Evolutionary conservation across 805 yeast genomes (phyloP).

Genomic region (Nakazawaea ernobii): DNA sequence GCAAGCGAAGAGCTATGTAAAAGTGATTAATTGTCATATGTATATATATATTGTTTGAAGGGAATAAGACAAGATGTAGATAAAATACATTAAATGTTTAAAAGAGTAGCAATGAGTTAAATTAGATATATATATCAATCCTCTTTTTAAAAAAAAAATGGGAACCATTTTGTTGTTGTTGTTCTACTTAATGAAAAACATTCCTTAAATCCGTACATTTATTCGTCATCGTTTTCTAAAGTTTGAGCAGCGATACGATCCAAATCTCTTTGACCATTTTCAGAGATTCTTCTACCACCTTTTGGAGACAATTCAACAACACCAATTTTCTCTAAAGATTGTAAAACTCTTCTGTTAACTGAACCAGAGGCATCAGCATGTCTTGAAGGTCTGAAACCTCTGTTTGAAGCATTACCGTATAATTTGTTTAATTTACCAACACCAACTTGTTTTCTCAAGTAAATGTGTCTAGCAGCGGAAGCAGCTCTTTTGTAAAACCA

Average conservation of each 20-base stretch:
- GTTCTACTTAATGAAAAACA: too few relatives aligned
- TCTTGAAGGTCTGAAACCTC: constrained; percentile 98
- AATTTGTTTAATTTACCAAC: constrained; percentile 98
- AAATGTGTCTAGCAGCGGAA: constrained; percentile 99
- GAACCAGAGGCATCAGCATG: constrained; percentile 99
- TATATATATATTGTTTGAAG: too few relatives aligned
- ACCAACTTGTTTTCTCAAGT: constrained; percentile 99
- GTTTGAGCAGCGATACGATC: constrained; percentile 99
- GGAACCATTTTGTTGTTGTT: too few relatives aligned
- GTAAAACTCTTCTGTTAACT: constrained; percentile 96
- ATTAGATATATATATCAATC: too few relatives aligned
- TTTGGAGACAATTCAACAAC: constrained; percentile 92
- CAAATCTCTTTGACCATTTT: constrained; percentile 99
- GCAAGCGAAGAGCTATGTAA: too few relatives aligned
- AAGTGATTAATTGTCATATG: too few relatives aligned
- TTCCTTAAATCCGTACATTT: constrained; percentile 13
- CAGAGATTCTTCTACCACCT: constrained; percentile 99
- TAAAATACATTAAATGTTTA: too few relatives aligned
- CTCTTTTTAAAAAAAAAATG: too few relatives aligned
- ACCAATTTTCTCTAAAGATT: constrained; percentile 97
- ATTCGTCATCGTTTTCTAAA: constrained; percentile 81
- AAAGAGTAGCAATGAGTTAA: too few relatives aligned
- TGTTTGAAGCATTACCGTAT: constrained; percentile 99
- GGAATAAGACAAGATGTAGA: too few relatives aligned
- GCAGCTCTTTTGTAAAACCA: constrained; percentile 99